A percentile compares a stretch with the other conserved stretches of the same genome.
phyloP scores from a whole-genome alignment of 169 alveolate species.

The Amoebophrya sp. region DNA sequence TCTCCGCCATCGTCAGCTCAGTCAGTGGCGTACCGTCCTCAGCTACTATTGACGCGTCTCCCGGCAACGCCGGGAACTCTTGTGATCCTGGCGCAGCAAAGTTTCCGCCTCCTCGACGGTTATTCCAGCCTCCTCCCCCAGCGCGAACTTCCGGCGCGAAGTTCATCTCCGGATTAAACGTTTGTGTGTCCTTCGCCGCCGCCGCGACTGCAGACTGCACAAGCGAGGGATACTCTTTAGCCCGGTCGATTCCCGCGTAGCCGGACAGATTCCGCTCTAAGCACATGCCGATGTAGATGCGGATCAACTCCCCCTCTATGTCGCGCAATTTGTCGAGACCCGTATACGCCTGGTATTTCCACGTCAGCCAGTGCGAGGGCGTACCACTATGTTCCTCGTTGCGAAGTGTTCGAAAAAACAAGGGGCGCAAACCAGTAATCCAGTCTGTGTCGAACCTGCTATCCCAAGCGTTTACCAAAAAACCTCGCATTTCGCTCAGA shows the following conservation, averaged over 20 bases:
- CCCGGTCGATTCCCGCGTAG: background rate
- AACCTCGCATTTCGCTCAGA: background rate
- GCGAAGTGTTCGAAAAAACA: background rate
- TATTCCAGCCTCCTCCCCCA: background rate
- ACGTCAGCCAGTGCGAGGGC: background rate
- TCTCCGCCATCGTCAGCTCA: background rate
- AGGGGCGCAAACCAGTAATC: background rate
- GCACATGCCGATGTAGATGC: background rate
- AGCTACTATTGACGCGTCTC: background rate
- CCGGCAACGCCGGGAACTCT: background rate
- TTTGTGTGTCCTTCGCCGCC: background rate
- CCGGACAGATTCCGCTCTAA: background rate
- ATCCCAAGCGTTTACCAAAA: background rate
- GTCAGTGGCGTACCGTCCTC: background rate
- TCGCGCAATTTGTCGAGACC: background rate
- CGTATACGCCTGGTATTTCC: background rate
- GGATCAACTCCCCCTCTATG: background rate
- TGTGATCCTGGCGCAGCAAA: background rate
- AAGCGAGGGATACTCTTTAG: background rate
- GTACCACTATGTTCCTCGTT: background rate
- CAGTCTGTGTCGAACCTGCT: background rate
- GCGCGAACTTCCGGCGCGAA: background rate
- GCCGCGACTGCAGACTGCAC: background rate
- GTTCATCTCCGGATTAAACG: background rate
- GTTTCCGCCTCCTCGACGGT: background rate